phyloP scores from a whole-genome alignment of 108 stramenopile species.

The Nannochloropsis salina region DNA sequence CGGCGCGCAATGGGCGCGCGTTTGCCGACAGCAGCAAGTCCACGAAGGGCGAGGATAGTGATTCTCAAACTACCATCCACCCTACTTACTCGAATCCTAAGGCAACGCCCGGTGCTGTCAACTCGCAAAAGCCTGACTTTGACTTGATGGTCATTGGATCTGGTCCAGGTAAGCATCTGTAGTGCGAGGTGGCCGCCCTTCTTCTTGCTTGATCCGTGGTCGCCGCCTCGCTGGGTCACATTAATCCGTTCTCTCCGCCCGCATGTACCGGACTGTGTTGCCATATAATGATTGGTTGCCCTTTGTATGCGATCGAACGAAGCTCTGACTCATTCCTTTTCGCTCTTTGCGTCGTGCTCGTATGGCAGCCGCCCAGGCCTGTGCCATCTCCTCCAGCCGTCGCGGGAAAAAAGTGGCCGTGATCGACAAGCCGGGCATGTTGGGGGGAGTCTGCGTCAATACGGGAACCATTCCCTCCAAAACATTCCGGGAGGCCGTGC shows the following conservation, averaged over 20 bases:
- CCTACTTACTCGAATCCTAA: neutral
- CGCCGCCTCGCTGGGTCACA: too few species aligned
- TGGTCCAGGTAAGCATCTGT: neutral
- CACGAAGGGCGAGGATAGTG: neutral
- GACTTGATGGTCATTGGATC: neutral
- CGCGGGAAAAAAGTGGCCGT: constrained; percentile 27
- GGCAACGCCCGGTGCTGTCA: neutral
- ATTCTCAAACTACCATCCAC: neutral
- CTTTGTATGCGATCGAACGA: neutral
- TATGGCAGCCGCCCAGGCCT: constrained; percentile 2
- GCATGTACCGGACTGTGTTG: neutral
- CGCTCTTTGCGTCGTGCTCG: neutral
- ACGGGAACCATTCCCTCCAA: constrained; percentile 46
- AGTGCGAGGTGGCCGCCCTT: too few species aligned
- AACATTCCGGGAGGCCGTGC: constrained; percentile 47
- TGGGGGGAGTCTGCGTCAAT: constrained; percentile 45
- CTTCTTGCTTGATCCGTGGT: too few species aligned
- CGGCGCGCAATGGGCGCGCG: neutral
- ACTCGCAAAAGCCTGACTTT: neutral
- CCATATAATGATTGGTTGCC: neutral
- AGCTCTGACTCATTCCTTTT: neutral
- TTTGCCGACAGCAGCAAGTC: neutral
- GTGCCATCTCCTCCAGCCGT: constrained; percentile 19
- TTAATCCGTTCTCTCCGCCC: too few species aligned
- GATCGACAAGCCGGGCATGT: constrained; percentile 39